Evolutionary conservation across 352 stramenopile genomes (phyloP).

Genomic region (Pythium oligandrum): DNA sequence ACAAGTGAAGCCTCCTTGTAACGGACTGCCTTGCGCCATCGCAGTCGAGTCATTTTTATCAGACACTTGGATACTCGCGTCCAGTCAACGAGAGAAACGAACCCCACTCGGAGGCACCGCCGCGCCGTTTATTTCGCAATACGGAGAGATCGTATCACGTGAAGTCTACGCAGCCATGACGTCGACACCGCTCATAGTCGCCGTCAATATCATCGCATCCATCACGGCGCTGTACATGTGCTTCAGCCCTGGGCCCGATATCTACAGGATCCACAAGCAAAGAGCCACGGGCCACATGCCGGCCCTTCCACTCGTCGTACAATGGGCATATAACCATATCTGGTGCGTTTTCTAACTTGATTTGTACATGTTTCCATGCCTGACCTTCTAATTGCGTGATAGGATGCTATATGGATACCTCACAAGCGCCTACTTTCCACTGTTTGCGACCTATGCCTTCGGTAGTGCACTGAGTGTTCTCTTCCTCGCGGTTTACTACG

Average conservation of each 20-base stretch:
- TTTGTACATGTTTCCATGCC: conserved; percentile 1
- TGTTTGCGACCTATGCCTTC: conserved; percentile 36
- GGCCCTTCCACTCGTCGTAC: conserved; percentile 32
- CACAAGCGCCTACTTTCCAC: conserved; percentile 43
- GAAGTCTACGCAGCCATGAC: conserved; percentile 2
- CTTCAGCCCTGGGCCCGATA: conserved; percentile 29
- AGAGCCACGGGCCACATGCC: conserved; percentile 33
- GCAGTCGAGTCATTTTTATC: background rate
- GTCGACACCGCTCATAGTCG: conserved; percentile 13
- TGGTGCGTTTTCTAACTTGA: conserved; percentile 21
- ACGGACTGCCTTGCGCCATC: background rate
- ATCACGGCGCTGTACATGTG: conserved; percentile 38
- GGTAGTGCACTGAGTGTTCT: conserved; percentile 26
- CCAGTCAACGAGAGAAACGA: background rate
- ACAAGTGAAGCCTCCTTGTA: background rate
- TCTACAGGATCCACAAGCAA: conserved; percentile 25
- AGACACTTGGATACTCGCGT: background rate
- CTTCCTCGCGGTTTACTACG: conserved; percentile 47
- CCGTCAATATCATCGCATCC: conserved; percentile 34
- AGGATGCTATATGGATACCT: conserved; percentile 48
- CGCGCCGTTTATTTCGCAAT: background rate
- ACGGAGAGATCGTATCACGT: background rate
- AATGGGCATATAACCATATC: conserved; percentile 41
- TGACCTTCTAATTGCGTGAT: background rate
- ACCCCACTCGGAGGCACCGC: background rate